Evolutionary conservation across 306 rosid species (phyloP), one percentile per base, ranked within the genome.

Genomic region (Casuarina equisetifolia): DNA sequence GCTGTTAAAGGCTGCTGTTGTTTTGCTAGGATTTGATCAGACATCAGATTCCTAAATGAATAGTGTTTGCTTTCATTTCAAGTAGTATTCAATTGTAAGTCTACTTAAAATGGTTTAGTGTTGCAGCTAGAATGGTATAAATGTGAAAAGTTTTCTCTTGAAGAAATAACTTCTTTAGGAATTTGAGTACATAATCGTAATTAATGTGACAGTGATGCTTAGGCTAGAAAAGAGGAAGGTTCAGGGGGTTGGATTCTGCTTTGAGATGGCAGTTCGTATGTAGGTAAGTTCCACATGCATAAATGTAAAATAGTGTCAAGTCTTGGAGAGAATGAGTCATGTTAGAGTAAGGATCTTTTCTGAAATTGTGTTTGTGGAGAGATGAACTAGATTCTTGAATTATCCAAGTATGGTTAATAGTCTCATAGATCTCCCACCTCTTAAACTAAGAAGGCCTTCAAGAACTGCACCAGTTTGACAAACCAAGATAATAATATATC

Each of bases 311-410:
- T 44, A 15, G 12, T 16, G 62, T 51, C n/a, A 9, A 57, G 20
- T 36, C 46, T 10, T 17, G 46, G 16, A 19, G 42, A 51, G 64
- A 70, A 58, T 68, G 20, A 50, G 49, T 66, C 62, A 46, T 54
- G 12, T 48, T 36, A 52, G 69, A 77, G 17, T 55, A 71, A 76
- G 69, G 73, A 17, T 20, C 72, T 35, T 2, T 39, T 75, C 59
- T 57, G 44, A 74, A 20, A 70, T 74, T 74, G 20, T 69, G 57
- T 11, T 19, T 74, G 63, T 5, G 19, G 32, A 36, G 67, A 69
- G 62, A 76, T 81, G n/a, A 66, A 20, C 73, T 68, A 71, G 17
- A 76, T 79, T 82, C 61, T 62, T 84, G 59, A 25, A 51, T 55
- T 8, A 2, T 74, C 20, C 6, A 57, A 4, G 70, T 71, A 54